Evolutionary conservation across 345 rosid genomes (phyloP).

Genomic region (Arabidopsis thaliana): DNA sequence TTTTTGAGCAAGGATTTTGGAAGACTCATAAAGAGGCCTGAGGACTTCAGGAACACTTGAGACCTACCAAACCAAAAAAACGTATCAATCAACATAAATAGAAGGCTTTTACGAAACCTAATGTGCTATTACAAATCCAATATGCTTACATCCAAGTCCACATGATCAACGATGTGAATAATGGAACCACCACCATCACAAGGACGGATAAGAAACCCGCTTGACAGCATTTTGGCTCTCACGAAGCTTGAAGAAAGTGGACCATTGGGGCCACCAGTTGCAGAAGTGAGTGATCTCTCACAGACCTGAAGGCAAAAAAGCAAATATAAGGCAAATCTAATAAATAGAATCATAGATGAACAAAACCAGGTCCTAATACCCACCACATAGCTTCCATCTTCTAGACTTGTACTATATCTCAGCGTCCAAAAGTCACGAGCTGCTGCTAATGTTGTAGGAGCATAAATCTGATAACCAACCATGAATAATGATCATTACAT

Average conservation of each 20-base stretch:
- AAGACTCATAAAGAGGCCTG: slow-evolving; percentile 94
- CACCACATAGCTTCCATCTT: slow-evolving; percentile 94
- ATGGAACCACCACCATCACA: slow-evolving; percentile 98
- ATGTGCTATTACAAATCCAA: not conserved
- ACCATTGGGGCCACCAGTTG: slow-evolving; percentile 77
- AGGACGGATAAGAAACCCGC: slow-evolving; percentile 91
- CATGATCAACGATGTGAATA: slow-evolving; percentile 93
- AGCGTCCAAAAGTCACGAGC: slow-evolving; percentile 98
- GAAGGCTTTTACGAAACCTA: not conserved
- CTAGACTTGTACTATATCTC: slow-evolving; percentile 82
- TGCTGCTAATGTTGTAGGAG: slow-evolving; percentile 90
- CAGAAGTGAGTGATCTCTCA: slow-evolving; percentile 83
- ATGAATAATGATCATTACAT: not conserved
- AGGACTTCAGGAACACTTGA: slow-evolving; percentile 97
- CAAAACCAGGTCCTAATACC: slow-evolving; percentile 7
- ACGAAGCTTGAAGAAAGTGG: slow-evolving; percentile 77
- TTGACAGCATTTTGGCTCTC: slow-evolving; percentile 91
- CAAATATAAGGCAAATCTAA: slow-evolving; percentile 3
- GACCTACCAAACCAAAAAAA: slow-evolving; percentile 51
- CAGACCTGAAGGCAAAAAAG: slow-evolving; percentile 62
- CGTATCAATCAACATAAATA: not conserved
- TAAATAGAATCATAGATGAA: not conserved
- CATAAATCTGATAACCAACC: slow-evolving; percentile 63
- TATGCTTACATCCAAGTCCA: slow-evolving; percentile 82
- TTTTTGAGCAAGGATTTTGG: slow-evolving; percentile 93